Percentiles rank a stretch among this genome's conserved stretches.
These are phyloP conservation scores for Austroboletus olivaceoglutinosus DNA, from an alignment of 1,284 basidiomycete genomes.

Conservation along the genomic window DNA sequence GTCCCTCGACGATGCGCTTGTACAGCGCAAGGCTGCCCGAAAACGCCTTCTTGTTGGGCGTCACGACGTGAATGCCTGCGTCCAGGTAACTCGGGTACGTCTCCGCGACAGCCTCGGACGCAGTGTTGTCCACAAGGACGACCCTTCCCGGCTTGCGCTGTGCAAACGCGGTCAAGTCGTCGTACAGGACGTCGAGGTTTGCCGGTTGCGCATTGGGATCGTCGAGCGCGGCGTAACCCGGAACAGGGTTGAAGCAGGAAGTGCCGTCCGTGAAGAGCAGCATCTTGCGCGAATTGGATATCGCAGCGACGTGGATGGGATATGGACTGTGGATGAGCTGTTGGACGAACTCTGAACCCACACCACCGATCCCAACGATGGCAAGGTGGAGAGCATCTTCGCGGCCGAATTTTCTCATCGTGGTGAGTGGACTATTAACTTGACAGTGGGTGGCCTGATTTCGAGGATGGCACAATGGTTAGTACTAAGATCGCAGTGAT, in stretches of 20 bases:
- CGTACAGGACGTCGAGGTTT: conserved; percentile 46
- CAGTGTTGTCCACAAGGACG: conserved; percentile 93
- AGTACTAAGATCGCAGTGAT: conserved; percentile 8
- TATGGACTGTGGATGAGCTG: conserved; percentile 68
- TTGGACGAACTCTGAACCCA: conserved; percentile 79
- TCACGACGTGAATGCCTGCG: conserved; percentile 85
- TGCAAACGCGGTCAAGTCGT: conserved; percentile 33
- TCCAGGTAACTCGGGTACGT: conserved; percentile 83
- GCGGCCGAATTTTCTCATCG: conserved; percentile 15
- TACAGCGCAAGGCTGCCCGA: conserved; percentile 77
- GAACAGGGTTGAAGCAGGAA: conserved; percentile 33
- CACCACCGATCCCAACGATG: conserved; percentile 84
- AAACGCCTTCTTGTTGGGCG: conserved; percentile 98
- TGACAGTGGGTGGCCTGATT: conserved; percentile 1
- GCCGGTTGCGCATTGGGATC: conserved; percentile 40
- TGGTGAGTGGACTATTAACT: conserved; percentile 1
- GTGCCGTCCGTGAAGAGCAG: conserved; percentile 56
- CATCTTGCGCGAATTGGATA: conserved; percentile 75
- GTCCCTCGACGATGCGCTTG: conserved; percentile 55
- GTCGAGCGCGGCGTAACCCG: conserved; percentile 45
- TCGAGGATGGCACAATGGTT: conserved; percentile 7
- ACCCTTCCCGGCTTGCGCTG: conserved; percentile 47
- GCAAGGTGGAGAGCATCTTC: conserved; percentile 55
- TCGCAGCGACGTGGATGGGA: conserved; percentile 71
- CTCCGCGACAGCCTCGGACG: conserved; percentile 79